Percentiles rank a stretch among this genome's conserved stretches.
Conservation (phyloP, 1,284 basidiomycete genomes). For the Phellinidium pouzarii region DNA sequence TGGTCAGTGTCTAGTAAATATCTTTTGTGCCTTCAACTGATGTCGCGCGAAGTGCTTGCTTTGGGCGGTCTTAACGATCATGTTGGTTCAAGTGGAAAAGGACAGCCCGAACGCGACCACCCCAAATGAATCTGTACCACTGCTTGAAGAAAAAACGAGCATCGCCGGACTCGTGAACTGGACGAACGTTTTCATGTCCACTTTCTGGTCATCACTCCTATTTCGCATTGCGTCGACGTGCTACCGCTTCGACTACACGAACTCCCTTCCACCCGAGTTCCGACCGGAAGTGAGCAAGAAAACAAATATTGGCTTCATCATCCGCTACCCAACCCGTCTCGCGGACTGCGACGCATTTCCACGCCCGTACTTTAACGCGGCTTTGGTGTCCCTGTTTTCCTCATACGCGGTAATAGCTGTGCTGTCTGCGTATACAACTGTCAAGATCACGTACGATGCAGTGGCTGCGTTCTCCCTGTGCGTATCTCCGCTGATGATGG, state of each 20-base stretch:
- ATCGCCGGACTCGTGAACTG: not conserved
- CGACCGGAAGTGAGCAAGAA: not conserved
- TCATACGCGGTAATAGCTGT: not conserved
- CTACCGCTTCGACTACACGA: conserved; percentile 1
- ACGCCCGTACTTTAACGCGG: not conserved
- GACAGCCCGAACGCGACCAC: too few species aligned
- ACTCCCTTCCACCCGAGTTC: not conserved
- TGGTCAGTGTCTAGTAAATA: not conserved
- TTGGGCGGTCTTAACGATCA: not conserved
- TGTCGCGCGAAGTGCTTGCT: not conserved
- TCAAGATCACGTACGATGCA: not conserved
- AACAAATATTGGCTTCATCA: not conserved
- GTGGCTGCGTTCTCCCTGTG: not conserved
- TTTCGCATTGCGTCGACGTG: not conserved
- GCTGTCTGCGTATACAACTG: not conserved
- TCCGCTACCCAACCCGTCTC: not conserved
- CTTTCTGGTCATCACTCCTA: not conserved
- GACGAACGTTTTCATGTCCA: not conserved
- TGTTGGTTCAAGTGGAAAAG: not conserved
- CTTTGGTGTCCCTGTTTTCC: not conserved
- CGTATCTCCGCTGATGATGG: not conserved
- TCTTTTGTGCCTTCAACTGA: not conserved
- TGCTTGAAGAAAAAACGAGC: not conserved
- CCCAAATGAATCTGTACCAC: too few species aligned
- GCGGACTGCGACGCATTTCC: not conserved